These are phyloP conservation scores for Gastrolobium bilobum DNA, from an alignment of 306 rosid genomes.

Conservation along the genomic window DNA sequence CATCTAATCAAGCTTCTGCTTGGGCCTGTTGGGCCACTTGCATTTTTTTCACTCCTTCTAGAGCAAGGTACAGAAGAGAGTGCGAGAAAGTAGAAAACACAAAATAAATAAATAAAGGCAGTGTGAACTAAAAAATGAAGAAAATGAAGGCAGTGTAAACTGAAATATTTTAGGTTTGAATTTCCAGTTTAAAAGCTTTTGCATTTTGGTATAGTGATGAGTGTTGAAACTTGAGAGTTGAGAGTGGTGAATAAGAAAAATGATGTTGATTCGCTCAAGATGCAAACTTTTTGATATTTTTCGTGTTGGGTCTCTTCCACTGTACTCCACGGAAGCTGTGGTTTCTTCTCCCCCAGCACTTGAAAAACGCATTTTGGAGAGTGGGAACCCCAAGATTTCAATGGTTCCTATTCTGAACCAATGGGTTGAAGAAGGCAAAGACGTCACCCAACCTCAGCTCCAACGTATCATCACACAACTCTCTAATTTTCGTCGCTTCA, in stretches of 20 bases:
- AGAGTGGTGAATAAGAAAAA: conserved; percentile 11
- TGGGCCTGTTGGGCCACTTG: too few relatives aligned
- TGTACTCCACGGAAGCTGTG: conserved; percentile 32
- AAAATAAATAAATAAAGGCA: too few relatives aligned
- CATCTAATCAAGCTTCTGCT: too few relatives aligned
- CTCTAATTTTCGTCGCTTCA: conserved; percentile 56
- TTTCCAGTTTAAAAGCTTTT: background rate
- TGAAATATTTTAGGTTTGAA: background rate
- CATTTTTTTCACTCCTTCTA: too few relatives aligned
- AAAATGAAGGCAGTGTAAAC: background rate
- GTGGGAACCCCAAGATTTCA: conserved; percentile 54
- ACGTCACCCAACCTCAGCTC: conserved; percentile 48
- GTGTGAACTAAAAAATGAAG: too few relatives aligned
- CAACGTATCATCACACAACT: conserved; percentile 54
- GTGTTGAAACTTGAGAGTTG: background rate
- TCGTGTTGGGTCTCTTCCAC: conserved; percentile 22
- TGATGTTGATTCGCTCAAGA: conserved; percentile 53
- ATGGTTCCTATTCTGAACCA: conserved; percentile 61
- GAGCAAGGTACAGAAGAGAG: too few relatives aligned
- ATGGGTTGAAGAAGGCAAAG: conserved; percentile 68
- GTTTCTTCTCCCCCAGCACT: conserved; percentile 37
- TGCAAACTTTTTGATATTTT: conserved; percentile 39
- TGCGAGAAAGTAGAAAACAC: too few relatives aligned
- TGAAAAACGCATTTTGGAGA: conserved; percentile 50
- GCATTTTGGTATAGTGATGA: too few relatives aligned